phyloP scores from a whole-genome alignment of 495 filamentous ascomycete species.

The Talaromyces nanjingensis region DNA sequence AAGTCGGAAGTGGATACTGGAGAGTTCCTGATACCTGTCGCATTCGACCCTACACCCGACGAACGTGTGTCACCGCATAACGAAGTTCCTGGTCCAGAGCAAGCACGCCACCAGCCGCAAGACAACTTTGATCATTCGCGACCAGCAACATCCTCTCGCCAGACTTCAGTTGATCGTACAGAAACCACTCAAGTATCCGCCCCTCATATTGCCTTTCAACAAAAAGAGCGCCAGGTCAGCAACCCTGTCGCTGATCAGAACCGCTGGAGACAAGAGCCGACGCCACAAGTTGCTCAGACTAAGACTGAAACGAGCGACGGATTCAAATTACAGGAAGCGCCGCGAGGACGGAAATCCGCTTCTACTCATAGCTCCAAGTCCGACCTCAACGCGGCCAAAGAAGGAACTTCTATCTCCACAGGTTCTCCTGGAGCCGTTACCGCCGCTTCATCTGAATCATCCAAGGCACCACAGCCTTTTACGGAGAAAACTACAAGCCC shows the following conservation, averaged over 20 bases:
- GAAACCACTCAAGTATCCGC: slow-evolving; percentile 40
- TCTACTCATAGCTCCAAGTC: slow-evolving; percentile 62
- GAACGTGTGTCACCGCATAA: slow-evolving; percentile 46
- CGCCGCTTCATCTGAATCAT: slow-evolving; percentile 15
- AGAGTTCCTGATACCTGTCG: slow-evolving; percentile 86
- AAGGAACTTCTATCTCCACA: slow-evolving; percentile 27
- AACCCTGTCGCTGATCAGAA: slow-evolving; percentile 22
- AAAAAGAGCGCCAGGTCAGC: slow-evolving; percentile 61
- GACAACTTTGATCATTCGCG: slow-evolving; percentile 45
- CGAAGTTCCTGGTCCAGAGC: slow-evolving; percentile 21
- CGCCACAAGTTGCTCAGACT: slow-evolving; percentile 1
- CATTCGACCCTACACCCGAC: slow-evolving; percentile 74
- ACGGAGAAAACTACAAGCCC: slow-evolving; percentile 11
- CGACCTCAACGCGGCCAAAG: slow-evolving; percentile 29
- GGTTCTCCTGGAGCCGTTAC: slow-evolving; percentile 24
- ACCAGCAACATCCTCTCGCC: slow-evolving; percentile 26
- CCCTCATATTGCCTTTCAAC: slow-evolving; percentile 88
- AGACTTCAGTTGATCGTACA: slow-evolving; percentile 15
- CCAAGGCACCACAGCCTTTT: slow-evolving; percentile 10
- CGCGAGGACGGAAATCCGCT: slow-evolving; percentile 55
- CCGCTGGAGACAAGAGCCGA: slow-evolving; percentile 34
- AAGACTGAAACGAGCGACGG: slow-evolving; percentile 33
- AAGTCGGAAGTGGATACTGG: slow-evolving; percentile 56
- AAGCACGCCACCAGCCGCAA: slow-evolving; percentile 12
- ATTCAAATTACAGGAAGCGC: slow-evolving; percentile 72